These are phyloP conservation scores for Fusarium abutilonis DNA, from an alignment of 2,329 filamentous ascomycete species.

Conservation along the genomic window DNA sequence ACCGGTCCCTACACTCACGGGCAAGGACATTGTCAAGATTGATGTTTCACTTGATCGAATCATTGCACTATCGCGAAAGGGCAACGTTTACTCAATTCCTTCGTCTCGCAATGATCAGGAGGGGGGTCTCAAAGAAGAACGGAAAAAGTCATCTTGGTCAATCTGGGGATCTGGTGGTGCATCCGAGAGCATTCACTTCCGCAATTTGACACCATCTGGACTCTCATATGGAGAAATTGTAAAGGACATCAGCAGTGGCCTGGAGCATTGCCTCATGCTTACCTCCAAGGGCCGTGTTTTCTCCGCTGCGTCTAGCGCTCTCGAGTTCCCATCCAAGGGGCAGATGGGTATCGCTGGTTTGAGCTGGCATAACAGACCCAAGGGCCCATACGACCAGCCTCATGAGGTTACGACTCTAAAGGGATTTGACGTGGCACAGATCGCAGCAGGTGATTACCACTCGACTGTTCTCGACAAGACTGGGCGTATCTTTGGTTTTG, in stretches of 20 bases:
- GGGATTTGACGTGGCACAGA: conserved; percentile 74
- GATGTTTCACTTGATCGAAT: conserved; percentile 84
- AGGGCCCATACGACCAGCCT: conserved; percentile 80
- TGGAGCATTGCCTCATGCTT: conserved; percentile 86
- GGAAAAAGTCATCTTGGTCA: conserved; percentile 71
- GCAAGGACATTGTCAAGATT: conserved; percentile 82
- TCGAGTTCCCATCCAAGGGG: conserved; percentile 81
- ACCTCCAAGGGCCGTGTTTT: conserved; percentile 88
- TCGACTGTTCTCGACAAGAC: conserved; percentile 80
- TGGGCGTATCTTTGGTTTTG: conserved; percentile 85
- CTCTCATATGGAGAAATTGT: conserved; percentile 77
- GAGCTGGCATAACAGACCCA: conserved; percentile 79
- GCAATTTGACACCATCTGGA: conserved; percentile 71
- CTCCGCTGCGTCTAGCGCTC: conserved; percentile 82
- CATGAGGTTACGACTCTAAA: conserved; percentile 80
- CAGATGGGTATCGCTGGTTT: conserved; percentile 89
- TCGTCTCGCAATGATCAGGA: conserved; percentile 77
- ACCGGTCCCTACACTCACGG: conserved; percentile 77
- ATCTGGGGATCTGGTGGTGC: conserved; percentile 66
- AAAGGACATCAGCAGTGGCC: conserved; percentile 76
- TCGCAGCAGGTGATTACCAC: conserved; percentile 88
- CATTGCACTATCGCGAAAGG: conserved; percentile 77
- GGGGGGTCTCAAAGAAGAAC: conserved; percentile 68
- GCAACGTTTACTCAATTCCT: conserved; percentile 86
- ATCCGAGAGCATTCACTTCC: conserved; percentile 70